Evolutionary conservation across 805 yeast genomes (phyloP).

Genomic region (Yamadazyma takamatsuzukensis): DNA sequence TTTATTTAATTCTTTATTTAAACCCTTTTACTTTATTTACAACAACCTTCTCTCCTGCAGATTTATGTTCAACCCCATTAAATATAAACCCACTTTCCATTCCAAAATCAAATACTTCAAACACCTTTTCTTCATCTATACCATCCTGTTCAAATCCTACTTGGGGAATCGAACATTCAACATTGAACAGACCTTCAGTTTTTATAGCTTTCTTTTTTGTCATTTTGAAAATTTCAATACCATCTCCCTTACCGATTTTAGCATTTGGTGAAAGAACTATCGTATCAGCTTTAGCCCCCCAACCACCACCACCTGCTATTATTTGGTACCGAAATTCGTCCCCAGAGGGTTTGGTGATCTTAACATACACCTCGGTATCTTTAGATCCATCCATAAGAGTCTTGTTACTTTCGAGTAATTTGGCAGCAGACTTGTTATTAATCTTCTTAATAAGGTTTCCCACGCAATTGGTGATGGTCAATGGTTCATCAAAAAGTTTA

Average conservation of each 20-base stretch:
- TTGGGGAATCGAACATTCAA: conserved; percentile 34
- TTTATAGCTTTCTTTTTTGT: conserved; percentile 19
- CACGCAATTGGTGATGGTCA: conserved; percentile 45
- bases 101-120: conserved; percentile 27
- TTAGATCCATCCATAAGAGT: conserved; percentile 38
- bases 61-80: conserved; percentile 23
- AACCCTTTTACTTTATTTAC: not conserved
- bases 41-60: conserved; percentile 25
- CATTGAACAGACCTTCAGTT: conserved; percentile 7
- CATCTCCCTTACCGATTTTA: conserved; percentile 39
- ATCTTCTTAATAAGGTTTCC: conserved; percentile 61
- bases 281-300: conserved; percentile 68
- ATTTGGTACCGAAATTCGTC: conserved; percentile 42
- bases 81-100: conserved; percentile 27
- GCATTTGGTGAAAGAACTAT: conserved; percentile 65
- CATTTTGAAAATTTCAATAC: conserved; percentile 44
- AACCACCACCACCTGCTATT: conserved; percentile 72
- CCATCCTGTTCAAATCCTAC: conserved; percentile 12
- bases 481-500: conserved; percentile 23
- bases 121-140: conserved; percentile 1
- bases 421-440: conserved; percentile 55
- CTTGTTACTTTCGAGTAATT: conserved; percentile 45
- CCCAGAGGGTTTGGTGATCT: conserved; percentile 16
- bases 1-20: conserved; percentile 4
- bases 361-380: conserved; percentile 41